Percentiles rank a stretch among this genome's conserved stretches.
These are phyloP conservation scores for Xylaria flabelliformis DNA, from an alignment of 495 filamentous ascomycete species.

Conservation along the genomic window DNA sequence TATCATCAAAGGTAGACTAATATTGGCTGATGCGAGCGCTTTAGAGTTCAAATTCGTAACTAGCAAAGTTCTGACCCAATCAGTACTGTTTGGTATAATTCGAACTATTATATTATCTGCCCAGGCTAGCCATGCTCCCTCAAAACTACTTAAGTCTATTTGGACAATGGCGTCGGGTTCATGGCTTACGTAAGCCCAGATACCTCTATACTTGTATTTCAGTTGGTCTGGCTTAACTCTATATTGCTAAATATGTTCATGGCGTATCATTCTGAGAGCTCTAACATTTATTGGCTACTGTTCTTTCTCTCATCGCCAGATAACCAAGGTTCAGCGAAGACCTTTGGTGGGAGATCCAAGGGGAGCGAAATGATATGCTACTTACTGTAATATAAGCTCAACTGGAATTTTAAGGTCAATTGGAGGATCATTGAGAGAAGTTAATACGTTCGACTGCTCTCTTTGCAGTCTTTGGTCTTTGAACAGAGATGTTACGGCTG, in stretches of 20 bases:
- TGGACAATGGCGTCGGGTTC: too few relatives aligned
- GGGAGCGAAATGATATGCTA: not conserved
- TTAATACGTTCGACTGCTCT: not conserved
- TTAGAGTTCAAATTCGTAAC: not conserved
- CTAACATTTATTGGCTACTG: too few relatives aligned
- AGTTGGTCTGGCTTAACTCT: not conserved
- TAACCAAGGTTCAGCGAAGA: not conserved
- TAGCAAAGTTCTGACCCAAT: not conserved
- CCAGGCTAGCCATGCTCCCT: not conserved
- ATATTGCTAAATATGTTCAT: not conserved
- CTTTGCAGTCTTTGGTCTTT: not conserved
- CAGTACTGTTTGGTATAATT: not conserved
- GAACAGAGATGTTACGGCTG: too few relatives aligned
- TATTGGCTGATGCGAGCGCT: not conserved
- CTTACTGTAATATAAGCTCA: not conserved
- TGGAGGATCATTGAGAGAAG: not conserved
- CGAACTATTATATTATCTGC: not conserved
- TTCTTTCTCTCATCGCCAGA: not conserved
- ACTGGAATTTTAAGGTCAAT: not conserved
- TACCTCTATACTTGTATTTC: not conserved
- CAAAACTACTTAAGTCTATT: not conserved
- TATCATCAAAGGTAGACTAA: too few relatives aligned
- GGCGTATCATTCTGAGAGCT: not conserved
- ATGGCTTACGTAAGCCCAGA: not conserved
- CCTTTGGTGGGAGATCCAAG: not conserved